These are phyloP conservation scores for Ascochyta pisi DNA, from an alignment of 2,329 filamentous ascomycete genomes.

Conservation along the genomic window DNA sequence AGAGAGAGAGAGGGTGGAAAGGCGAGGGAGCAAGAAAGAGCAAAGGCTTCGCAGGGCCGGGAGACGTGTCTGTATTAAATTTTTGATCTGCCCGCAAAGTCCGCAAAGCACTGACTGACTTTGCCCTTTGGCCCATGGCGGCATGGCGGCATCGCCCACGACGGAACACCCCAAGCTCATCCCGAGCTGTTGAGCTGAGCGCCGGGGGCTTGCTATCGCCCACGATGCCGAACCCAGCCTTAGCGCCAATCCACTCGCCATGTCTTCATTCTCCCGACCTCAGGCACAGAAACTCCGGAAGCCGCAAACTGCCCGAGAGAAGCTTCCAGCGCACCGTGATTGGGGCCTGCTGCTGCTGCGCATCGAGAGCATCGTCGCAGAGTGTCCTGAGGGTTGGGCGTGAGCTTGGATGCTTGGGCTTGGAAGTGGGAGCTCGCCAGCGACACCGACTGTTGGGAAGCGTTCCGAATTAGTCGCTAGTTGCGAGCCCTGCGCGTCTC, in stretches of 20 bases:
- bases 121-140: constrained; percentile 4
- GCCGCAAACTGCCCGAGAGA: constrained; percentile 5
- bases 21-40: constrained; percentile 1
- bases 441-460: constrained; percentile 24
- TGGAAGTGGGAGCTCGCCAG: neutral
- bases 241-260: constrained; percentile 11
- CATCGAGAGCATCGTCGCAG: neutral
- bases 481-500: constrained; percentile 25
- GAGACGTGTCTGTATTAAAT: constrained; percentile 34
- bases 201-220: constrained; percentile 33
- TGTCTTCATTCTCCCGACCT: constrained; percentile 9
- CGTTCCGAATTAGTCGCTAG: constrained; percentile 30
- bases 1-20: constrained; percentile 3
- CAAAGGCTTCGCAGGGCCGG: constrained; percentile 12
- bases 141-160: neutral
- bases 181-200: constrained; percentile 47
- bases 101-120: constrained; percentile 17
- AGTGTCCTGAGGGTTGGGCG: constrained; percentile 11
- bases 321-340: constrained; percentile 8
- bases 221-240: constrained; percentile 39
- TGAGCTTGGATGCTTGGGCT: neutral
- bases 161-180: constrained; percentile 40
- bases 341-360: neutral
- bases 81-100: constrained; percentile 22
- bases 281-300: constrained; percentile 25